phyloP scores from a whole-genome alignment of 2,329 filamentous ascomycete genomes.

The Pezicula carpinea region DNA sequence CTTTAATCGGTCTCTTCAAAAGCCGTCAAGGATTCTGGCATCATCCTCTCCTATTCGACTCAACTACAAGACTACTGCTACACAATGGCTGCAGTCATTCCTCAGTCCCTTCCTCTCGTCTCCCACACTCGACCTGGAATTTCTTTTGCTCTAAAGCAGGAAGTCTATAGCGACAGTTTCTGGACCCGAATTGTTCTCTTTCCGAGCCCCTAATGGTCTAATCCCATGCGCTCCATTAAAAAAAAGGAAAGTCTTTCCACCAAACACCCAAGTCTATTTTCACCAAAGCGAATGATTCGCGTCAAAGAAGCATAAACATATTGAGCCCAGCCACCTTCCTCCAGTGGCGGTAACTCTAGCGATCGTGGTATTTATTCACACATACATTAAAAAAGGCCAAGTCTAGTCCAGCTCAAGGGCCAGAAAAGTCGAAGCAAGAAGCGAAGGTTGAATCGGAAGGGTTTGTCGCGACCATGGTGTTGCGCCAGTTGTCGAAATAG shows the following conservation, averaged over 20 bases:
- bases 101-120: no score
- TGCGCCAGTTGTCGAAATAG: constrained; percentile 1
- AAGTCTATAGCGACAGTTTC: no score
- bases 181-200: no score
- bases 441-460: constrained; percentile 6
- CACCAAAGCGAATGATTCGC: constrained; percentile 9
- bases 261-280: constrained; percentile 15
- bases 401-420: constrained; percentile 3
- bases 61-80: no score
- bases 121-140: no score
- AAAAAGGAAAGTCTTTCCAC: not conserved
- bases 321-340: constrained; percentile 23
- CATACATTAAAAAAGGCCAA: not conserved
- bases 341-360: constrained; percentile 27
- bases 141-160: no score
- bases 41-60: no score
- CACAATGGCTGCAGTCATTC: no score
- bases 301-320: constrained; percentile 15
- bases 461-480: not conserved
- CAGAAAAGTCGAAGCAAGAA: constrained; percentile 14
- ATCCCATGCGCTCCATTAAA: no score
- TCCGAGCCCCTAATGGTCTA: no score
- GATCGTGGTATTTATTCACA: constrained; percentile 22
- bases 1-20: no score
- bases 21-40: no score